A percentile compares a stretch with the other conserved stretches of the same genome.
Evolutionary conservation across 805 yeast genomes (phyloP).

Genomic region (Yarrowia sp.): DNA sequence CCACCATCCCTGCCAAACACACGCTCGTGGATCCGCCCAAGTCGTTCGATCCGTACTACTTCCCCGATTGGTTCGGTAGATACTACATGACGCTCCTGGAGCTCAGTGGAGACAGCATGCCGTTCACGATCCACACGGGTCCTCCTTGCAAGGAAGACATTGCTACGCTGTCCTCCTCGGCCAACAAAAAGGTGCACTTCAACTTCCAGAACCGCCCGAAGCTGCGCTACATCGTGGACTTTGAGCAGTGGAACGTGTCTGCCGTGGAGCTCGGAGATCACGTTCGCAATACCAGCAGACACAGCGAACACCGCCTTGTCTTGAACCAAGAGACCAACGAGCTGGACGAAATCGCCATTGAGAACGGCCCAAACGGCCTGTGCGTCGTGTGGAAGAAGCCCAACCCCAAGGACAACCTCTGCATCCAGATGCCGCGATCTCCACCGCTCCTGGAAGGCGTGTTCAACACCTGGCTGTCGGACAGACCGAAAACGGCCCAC

Average conservation of each 20-base stretch:
- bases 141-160: neutral
- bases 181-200: constrained; percentile 8
- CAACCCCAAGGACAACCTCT: neutral
- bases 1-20: neutral
- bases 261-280: neutral
- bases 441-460: neutral
- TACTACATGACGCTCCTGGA: neutral
- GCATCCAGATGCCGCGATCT: neutral
- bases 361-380: neutral
- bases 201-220: constrained; percentile 7
- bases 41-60: neutral
- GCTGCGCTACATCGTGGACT: neutral
- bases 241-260: constrained; percentile 1
- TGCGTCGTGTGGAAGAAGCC: neutral
- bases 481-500: neutral
- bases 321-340: neutral
- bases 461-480: neutral
- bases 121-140: neutral
- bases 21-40: neutral
- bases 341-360: neutral
- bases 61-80: neutral
- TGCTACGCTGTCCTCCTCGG: neutral
- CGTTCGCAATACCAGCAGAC: neutral
- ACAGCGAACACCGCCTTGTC: neutral
- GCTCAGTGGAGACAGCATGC: neutral